Evolutionary conservation across 345 rosid species (phyloP), one percentile per base, ranked within the genome.

Genomic region (Euclidium syriacum): DNA sequence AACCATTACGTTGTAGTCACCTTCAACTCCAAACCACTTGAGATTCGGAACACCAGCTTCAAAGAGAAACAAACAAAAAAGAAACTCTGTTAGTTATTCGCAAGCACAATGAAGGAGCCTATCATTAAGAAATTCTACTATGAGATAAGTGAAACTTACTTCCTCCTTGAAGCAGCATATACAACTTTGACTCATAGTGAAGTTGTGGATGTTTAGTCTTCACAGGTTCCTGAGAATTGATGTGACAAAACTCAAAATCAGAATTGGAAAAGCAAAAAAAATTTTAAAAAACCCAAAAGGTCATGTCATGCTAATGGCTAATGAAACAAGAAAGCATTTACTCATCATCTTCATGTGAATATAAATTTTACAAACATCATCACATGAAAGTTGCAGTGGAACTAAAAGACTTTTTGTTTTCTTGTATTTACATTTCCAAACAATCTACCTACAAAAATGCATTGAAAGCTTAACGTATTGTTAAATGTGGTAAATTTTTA

Each of bases 141-240:
- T 7, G 40, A n/a, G 38, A 20, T 10, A 64, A 69, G 60, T 65
- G 67, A 74, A 41, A 63, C 85, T 64, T 78, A 88, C 96, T 71
- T 66, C 96, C 96, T 80, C 96, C 96, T 74, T 83, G 96, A 66
- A 88, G 91, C 61, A 85, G 75, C 92, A 83, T 79, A 73, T 88
- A 88, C 75, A 87, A 66, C 66, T 85, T 87, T 24, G 95, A 87
- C 70, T 87, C 95, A 52, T 87, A 87, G 34, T 85, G 91, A 72
- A 87, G 95, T 73, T 87, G 95, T 1, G 95, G 95, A 62, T 87
- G 91, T 71, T 81, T 88, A 64, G 96, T 85, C 85, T 85, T 88
- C 61, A 81, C 86, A 73, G 83, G 23, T 83, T 88, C 96, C 96
- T 88, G 70, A 59, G 34, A 44, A 42, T 34, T 52, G 34, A 64